Evolutionary conservation across 2,329 filamentous ascomycete genomes (phyloP).

Genomic region (Lachnellula hyalina): DNA sequence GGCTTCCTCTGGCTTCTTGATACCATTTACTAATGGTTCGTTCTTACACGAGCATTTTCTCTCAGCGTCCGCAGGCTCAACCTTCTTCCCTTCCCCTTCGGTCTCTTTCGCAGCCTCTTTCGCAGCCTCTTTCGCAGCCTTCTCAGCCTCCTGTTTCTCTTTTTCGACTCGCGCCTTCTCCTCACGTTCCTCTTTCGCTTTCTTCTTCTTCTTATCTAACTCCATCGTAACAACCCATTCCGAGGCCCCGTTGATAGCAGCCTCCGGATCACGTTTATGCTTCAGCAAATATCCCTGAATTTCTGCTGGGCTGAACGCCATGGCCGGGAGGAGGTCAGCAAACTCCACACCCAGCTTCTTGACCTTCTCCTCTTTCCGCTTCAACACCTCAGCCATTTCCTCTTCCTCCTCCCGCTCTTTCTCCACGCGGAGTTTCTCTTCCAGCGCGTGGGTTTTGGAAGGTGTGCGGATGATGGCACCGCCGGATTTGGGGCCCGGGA

Average conservation of each 20-base stretch:
- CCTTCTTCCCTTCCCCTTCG: slow-evolving; percentile 8
- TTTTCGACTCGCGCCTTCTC: slow-evolving; percentile 20
- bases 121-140: slow-evolving; percentile 11
- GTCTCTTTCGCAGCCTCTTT: slow-evolving; percentile 16
- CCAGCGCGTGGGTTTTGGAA: not conserved
- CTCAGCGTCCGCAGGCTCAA: not conserved
- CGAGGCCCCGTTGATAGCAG: slow-evolving; percentile 48
- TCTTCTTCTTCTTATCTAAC: slow-evolving; percentile 40
- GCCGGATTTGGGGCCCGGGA: slow-evolving; percentile 5
- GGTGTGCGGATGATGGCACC: not conserved
- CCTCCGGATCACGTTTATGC: slow-evolving; percentile 52
- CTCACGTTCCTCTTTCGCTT: slow-evolving; percentile 23
- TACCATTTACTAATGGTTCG: too few relatives aligned
- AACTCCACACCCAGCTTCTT: slow-evolving; percentile 46
- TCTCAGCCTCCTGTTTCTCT: slow-evolving; percentile 17
- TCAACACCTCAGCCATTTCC: slow-evolving; percentile 11
- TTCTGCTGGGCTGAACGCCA: slow-evolving; percentile 54
- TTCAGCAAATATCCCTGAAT: slow-evolving; percentile 62
- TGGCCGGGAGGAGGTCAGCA: slow-evolving; percentile 45
- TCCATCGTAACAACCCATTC: slow-evolving; percentile 49
- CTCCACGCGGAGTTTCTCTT: slow-evolving; percentile 1
- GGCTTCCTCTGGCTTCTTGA: too few relatives aligned
- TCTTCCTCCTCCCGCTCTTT: slow-evolving; percentile 1
- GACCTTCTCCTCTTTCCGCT: slow-evolving; percentile 16
- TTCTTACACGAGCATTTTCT: too few relatives aligned